Evolutionary conservation across 768 basidiomycete genomes (phyloP), one percentile per base, ranked within the genome.

Genomic region (Mrakia frigida): DNA sequence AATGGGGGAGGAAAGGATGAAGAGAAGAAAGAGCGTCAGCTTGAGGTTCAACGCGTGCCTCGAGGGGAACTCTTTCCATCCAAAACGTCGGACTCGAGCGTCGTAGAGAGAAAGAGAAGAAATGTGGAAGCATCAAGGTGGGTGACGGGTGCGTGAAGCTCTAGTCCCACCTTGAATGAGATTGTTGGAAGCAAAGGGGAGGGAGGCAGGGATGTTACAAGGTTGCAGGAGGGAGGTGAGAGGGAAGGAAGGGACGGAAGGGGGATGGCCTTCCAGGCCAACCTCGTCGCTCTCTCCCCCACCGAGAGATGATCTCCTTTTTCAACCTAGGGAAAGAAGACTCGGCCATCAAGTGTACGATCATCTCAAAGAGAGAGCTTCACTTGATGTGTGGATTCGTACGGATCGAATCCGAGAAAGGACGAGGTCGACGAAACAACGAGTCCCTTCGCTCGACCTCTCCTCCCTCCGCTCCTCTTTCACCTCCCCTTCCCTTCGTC

Each of bases 401-500:
- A 50, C 46, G 46, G 46, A 50, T 21, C 46, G 46, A 50, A 50
- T 28, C 56, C 56, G 56, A 28, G n/a, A 56, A 25, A 11, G 56
- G 16, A 56, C 56, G 28, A 28, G n/a, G 56, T n/a, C 56, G 56
- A 56, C 9, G 56, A 28, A 28, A 56, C 56, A 28, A 56, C 6
- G n/a, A n/a, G 56, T 28, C 56, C 56, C 56, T 56, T 56, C 56
- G n/a, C 56, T 56, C 56, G 56, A 56, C 56, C 23, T n/a, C 56
- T 56, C 16, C 18, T 23, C 52, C 52, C 53, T 53, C 43, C 43
- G 9, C 9, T 46, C 43, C 43, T 14, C 6, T 9, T 10, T 46
- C 43, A 14, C 13, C 43, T 46, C 46, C 16, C 25, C 1, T 5
- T 56, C n/a, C 56, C 56, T 10, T 11, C 28, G 5, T n/a, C 4